These are phyloP conservation scores for Xerocomus nothofagi DNA, from an alignment of 1,284 basidiomycete species.

Conservation along the genomic window DNA sequence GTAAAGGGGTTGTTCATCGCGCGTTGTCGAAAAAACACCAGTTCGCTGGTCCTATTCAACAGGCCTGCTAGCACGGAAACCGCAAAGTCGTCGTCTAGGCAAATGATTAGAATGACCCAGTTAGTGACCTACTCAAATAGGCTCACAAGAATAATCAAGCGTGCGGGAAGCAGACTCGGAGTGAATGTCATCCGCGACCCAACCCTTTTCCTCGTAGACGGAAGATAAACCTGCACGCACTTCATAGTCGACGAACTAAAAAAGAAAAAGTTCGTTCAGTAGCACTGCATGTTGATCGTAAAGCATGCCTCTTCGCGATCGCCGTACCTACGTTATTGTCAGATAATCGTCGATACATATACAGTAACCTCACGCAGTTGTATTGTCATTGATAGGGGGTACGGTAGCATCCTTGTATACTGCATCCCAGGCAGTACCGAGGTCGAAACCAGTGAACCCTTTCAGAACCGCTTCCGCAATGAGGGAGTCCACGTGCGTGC, in stretches of 20 bases:
- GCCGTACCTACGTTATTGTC: constrained; percentile 49
- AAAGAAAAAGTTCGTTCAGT: constrained; percentile 1
- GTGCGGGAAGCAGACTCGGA: constrained; percentile 78
- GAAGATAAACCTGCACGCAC: constrained; percentile 76
- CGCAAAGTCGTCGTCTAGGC: constrained; percentile 77
- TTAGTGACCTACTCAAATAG: neutral
- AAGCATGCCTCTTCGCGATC: constrained; percentile 69
- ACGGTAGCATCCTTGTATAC: constrained; percentile 75
- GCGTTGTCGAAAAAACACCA: constrained; percentile 54
- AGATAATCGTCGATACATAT: constrained; percentile 1
- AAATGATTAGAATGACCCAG: neutral
- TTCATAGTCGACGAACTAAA: constrained; percentile 74
- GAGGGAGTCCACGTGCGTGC: constrained; percentile 79
- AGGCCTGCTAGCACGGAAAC: constrained; percentile 59
- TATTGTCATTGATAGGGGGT: constrained; percentile 63
- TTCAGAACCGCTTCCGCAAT: constrained; percentile 77
- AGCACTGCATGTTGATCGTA: neutral
- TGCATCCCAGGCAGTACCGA: constrained; percentile 68
- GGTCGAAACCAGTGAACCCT: constrained; percentile 63
- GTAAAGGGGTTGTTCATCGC: constrained; percentile 58
- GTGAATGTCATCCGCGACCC: constrained; percentile 79
- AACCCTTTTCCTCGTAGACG: constrained; percentile 67
- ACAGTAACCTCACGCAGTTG: constrained; percentile 45
- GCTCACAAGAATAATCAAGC: constrained; percentile 74
- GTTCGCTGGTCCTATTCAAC: constrained; percentile 51